A percentile compares a stretch with the other conserved stretches of the same genome.
These are phyloP conservation scores for Lunularia cruciata DNA, from an alignment of 225 moss, liverwort and hornwort genomes.

Conservation along the genomic window DNA sequence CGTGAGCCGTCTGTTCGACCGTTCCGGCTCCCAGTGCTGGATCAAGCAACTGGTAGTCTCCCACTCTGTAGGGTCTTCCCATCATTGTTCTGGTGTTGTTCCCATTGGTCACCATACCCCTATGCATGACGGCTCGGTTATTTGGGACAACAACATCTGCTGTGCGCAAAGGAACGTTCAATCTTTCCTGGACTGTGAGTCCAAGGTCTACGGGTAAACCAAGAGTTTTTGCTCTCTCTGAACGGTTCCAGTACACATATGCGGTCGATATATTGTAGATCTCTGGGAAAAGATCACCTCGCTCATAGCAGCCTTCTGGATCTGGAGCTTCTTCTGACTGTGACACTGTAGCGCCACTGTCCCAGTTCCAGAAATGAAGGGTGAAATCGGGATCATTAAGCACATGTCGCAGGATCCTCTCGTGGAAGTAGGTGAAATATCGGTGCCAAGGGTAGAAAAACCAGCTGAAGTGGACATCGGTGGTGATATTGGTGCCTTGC, in stretches of 20 bases:
- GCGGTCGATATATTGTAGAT: not conserved
- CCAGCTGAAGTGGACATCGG: slow-evolving; percentile 50
- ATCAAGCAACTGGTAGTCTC: not conserved
- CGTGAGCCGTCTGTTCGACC: not conserved
- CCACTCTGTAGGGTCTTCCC: not conserved
- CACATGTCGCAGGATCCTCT: slow-evolving; percentile 49
- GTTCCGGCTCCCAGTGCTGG: not conserved
- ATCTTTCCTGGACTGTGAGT: not conserved
- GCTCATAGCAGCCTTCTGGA: not conserved
- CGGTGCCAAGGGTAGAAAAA: slow-evolving; percentile 54
- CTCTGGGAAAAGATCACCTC: not conserved
- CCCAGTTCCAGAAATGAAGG: slow-evolving; percentile 59
- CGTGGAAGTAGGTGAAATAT: slow-evolving; percentile 49
- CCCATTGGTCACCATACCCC: not conserved
- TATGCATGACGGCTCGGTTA: not conserved
- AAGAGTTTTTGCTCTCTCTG: not conserved
- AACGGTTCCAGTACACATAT: not conserved
- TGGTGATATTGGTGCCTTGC: slow-evolving; percentile 1
- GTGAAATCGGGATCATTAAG: slow-evolving; percentile 47
- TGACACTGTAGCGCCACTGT: slow-evolving; percentile 8
- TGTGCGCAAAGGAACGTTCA: not conserved
- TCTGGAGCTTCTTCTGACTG: too few relatives aligned
- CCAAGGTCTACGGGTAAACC: not conserved
- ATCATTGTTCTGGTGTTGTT: not conserved
- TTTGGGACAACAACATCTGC: not conserved